These are phyloP conservation scores for Chrysosporium keratinophilum DNA, from an alignment of 2,329 filamentous ascomycete genomes.

Conservation along the genomic window DNA sequence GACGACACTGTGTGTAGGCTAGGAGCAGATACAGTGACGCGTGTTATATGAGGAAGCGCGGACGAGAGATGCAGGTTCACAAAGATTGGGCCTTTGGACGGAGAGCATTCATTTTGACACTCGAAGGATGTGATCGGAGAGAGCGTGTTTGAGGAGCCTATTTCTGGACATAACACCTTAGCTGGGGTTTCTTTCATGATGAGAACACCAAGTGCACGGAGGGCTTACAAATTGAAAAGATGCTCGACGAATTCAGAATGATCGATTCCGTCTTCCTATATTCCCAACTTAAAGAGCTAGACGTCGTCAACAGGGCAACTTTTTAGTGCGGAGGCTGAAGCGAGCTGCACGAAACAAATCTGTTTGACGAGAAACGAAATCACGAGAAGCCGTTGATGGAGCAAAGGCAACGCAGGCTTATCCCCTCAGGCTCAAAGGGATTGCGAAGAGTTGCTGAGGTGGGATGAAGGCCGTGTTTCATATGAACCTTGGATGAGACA, in stretches of 20 bases:
- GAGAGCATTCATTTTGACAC: constrained; percentile 5
- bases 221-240: constrained; percentile 1
- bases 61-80: constrained; percentile 3
- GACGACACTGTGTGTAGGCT: not conserved
- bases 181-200: constrained; percentile 5
- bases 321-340: not conserved
- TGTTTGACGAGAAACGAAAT: constrained; percentile 7
- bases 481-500: constrained; percentile 11
- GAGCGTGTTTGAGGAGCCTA: not conserved
- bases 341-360: constrained; percentile 8
- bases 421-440: not conserved
- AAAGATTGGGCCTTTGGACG: constrained; percentile 1
- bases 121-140: not conserved
- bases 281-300: not conserved
- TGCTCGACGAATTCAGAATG: constrained; percentile 1
- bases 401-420: not conserved
- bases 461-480: constrained; percentile 8
- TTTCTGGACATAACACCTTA: constrained; percentile 8
- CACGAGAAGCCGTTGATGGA: not conserved
- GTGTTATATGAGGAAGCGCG: not conserved
- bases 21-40: too few relatives aligned
- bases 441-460: not conserved
- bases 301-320: not conserved
- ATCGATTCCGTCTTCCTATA: not conserved
- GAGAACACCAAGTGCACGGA: constrained; percentile 2